Evolutionary conservation across 2,329 filamentous ascomycete species (phyloP).

Genomic region (Pseudofabraea citricarpa): DNA sequence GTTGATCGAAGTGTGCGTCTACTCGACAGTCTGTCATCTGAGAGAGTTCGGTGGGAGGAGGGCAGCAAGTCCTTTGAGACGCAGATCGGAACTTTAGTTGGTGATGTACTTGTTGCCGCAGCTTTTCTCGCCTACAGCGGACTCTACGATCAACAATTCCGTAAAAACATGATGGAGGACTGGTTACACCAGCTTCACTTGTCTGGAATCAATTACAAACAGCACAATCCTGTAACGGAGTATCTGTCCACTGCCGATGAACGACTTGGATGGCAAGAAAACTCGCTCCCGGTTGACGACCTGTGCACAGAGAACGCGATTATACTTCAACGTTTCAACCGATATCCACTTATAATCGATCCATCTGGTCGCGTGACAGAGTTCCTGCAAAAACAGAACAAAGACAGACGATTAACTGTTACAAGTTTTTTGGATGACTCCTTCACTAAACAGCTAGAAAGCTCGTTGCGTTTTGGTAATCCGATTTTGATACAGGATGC

Average conservation of each 20-base stretch:
- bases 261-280: slow-evolving; percentile 89
- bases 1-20: slow-evolving; percentile 93
- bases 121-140: slow-evolving; percentile 96
- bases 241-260: slow-evolving; percentile 97
- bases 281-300: slow-evolving; percentile 90
- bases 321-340: slow-evolving; percentile 94
- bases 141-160: slow-evolving; percentile 96
- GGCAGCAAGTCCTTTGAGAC: slow-evolving; percentile 98
- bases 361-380: slow-evolving; percentile 92
- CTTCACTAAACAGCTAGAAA: slow-evolving; percentile 97
- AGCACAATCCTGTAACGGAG: slow-evolving; percentile 90
- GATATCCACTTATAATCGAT: slow-evolving; percentile 97
- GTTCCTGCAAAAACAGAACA: slow-evolving; percentile 91
- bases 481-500: slow-evolving; percentile 98
- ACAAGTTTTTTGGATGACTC: slow-evolving; percentile 98
- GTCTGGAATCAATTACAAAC: slow-evolving; percentile 91
- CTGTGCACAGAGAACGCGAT: slow-evolving; percentile 98
- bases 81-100: slow-evolving; percentile 93
- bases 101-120: slow-evolving; percentile 92
- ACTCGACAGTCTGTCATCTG: slow-evolving; percentile 90
- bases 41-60: slow-evolving; percentile 90
- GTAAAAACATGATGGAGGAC: slow-evolving; percentile 95
- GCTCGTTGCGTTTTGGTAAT: slow-evolving; percentile 93
- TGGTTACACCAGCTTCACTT: slow-evolving; percentile 91
- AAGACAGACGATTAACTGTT: slow-evolving; percentile 87